Conservation (phyloP, 768 basidiomycete genomes). For the Thelephora ganbajun region DNA sequence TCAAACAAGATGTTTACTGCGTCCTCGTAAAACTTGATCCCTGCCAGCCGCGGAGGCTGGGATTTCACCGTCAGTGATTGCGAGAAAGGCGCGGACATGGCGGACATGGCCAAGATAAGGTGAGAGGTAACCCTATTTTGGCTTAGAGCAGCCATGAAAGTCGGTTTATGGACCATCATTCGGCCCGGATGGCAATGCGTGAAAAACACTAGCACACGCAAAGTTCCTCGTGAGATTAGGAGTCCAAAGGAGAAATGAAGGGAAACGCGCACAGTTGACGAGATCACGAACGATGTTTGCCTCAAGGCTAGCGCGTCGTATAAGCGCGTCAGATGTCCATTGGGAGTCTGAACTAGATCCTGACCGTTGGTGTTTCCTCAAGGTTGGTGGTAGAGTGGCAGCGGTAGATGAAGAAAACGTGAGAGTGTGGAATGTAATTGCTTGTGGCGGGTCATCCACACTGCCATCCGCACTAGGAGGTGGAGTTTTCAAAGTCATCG, state of each 20-base stretch:
- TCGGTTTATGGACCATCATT: conserved; percentile 66
- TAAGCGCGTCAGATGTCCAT: background rate
- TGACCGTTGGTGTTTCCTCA: background rate
- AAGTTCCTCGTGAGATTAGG: conserved; percentile 1
- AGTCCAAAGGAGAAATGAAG: conserved; percentile 7
- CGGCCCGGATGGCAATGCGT: conserved; percentile 69
- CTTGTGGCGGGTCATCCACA: no score
- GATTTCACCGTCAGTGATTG: conserved; percentile 49
- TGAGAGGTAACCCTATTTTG: conserved; percentile 55
- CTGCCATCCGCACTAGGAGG: no score
- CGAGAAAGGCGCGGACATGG: conserved; percentile 65
- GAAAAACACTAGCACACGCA: conserved; percentile 49
- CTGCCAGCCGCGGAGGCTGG: conserved; percentile 24
- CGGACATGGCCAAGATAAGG: conserved; percentile 63
- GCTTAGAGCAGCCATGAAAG: conserved; percentile 53
- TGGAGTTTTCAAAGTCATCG: no score
- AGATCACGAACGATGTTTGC: conserved; percentile 33
- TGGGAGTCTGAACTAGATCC: background rate
- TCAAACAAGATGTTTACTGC: conserved; percentile 63
- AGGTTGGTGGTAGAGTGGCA: background rate
- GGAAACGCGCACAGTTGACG: conserved; percentile 44
- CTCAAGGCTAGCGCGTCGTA: background rate
- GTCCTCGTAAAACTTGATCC: conserved; percentile 33
- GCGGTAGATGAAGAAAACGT: no score
- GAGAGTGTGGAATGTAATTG: no score